Conservation (phyloP, 352 stramenopile genomes). For the Phytopythium kandeliae region DNA sequence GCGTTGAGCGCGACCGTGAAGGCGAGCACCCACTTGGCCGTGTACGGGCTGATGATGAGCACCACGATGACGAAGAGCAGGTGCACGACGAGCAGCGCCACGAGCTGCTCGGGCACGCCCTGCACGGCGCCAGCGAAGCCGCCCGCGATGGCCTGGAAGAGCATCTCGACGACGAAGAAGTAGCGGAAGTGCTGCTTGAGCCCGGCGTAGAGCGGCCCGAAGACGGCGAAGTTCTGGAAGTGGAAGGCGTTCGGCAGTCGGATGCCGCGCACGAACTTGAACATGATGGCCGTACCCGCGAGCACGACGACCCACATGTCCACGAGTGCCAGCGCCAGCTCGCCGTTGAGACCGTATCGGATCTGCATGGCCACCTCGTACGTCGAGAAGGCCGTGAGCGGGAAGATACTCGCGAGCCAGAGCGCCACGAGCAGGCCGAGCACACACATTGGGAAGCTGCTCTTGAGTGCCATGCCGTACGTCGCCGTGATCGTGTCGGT, state of each 20-base stretch:
- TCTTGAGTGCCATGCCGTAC: constrained; percentile 9
- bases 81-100: constrained; percentile 44
- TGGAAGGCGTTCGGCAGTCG: constrained; percentile 31
- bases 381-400: constrained; percentile 43
- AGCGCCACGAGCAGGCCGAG: constrained; percentile 43
- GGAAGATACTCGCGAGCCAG: constrained; percentile 51
- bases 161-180: constrained; percentile 49
- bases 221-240: constrained; percentile 43
- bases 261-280: constrained; percentile 35
- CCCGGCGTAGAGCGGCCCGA: constrained; percentile 56
- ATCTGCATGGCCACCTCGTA: constrained; percentile 67
- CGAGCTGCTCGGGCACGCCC: constrained; percentile 39
- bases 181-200: constrained; percentile 44
- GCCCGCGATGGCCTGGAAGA: constrained; percentile 46
- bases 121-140: constrained; percentile 42
- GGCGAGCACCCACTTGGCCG: constrained; percentile 23
- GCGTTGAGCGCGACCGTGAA: constrained; percentile 31
- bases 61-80: constrained; percentile 42
- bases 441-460: constrained; percentile 43
- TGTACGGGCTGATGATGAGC: constrained; percentile 47
- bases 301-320: constrained; percentile 41
- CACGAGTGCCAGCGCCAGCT: constrained; percentile 39
- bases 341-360: constrained; percentile 33
- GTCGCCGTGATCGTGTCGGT: background rate
- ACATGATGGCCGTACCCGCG: constrained; percentile 30